Evolutionary conservation across 2,329 filamentous ascomycete genomes (phyloP).

Genomic region (Aureobasidium sp.): DNA sequence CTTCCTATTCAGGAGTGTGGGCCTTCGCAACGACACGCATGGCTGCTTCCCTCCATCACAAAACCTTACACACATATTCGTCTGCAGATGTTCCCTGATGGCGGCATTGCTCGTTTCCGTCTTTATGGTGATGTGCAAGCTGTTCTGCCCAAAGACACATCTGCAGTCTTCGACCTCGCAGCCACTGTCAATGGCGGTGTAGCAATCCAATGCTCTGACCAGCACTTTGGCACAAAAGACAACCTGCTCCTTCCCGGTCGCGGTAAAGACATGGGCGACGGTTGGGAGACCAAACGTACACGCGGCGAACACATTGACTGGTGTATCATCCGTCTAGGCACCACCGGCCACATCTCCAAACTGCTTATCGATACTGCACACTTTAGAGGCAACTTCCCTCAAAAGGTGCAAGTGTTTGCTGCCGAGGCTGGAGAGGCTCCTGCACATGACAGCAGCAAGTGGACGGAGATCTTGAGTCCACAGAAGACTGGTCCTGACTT

Average conservation of each 20-base stretch:
- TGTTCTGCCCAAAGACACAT: conserved; percentile 61
- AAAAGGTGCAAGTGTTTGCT: conserved; percentile 60
- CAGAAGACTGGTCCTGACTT: conserved; percentile 65
- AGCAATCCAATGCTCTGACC: conserved; percentile 68
- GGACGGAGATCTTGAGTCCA: conserved; percentile 59
- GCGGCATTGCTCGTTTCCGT: conserved; percentile 73
- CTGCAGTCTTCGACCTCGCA: conserved; percentile 65
- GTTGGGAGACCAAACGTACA: conserved; percentile 77
- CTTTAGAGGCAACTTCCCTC: conserved; percentile 78
- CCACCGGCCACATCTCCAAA: conserved; percentile 56
- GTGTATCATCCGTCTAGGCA: conserved; percentile 69
- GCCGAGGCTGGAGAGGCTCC: conserved; percentile 47
- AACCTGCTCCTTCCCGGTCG: conserved; percentile 73
- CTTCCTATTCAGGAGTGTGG: conserved; percentile 65
- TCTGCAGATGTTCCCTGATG: conserved; percentile 79
- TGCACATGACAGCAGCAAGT: conserved; percentile 51
- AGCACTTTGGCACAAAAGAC: conserved; percentile 77
- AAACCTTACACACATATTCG: conserved; percentile 74
- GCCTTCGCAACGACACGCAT: conserved; percentile 65
- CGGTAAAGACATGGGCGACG: conserved; percentile 80
- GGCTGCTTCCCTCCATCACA: conserved; percentile 54
- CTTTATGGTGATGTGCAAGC: conserved; percentile 70
- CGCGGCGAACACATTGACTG: conserved; percentile 71
- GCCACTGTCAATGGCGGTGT: conserved; percentile 73
- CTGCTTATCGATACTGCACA: conserved; percentile 74